These are phyloP conservation scores for Aspergillus bridgeri DNA, from an alignment of 495 filamentous ascomycete genomes.

Conservation along the genomic window DNA sequence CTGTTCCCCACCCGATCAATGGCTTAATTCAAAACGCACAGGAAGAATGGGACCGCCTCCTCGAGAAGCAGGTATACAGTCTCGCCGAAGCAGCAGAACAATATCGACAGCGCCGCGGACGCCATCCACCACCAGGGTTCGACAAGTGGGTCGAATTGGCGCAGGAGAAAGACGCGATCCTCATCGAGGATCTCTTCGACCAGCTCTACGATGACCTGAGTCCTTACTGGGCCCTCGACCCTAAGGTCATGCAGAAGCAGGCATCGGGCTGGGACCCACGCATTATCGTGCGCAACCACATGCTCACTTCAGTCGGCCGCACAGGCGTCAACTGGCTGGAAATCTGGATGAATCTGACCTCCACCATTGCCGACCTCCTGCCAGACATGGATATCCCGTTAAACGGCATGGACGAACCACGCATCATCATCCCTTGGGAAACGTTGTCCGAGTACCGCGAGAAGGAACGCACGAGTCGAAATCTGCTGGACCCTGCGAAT, in stretches of 20 bases:
- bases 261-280: conserved; percentile 5
- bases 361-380: conserved; percentile 52
- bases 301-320: not conserved
- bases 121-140: conserved; percentile 58
- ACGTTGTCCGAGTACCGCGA: conserved; percentile 51
- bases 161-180: conserved; percentile 37
- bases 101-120: conserved; percentile 15
- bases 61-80: too few species aligned
- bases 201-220: conserved; percentile 54
- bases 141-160: conserved; percentile 67
- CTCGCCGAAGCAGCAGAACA: not conserved
- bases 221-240: conserved; percentile 58
- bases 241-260: conserved; percentile 36
- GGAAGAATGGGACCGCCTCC: too few species aligned
- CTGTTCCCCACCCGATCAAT: too few species aligned
- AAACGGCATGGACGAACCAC: conserved; percentile 66
- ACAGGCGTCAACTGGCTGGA: conserved; percentile 5
- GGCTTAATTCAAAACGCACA: too few species aligned
- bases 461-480: conserved; percentile 35
- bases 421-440: conserved; percentile 67
- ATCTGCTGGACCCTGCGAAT: not conserved
- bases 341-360: conserved; percentile 46
- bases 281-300: conserved; percentile 16
- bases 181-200: conserved; percentile 62
- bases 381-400: conserved; percentile 68